Evolutionary conservation across 2,329 filamentous ascomycete species (phyloP), one percentile per base, ranked within the genome.

Genomic region (Fusarium sp.): DNA sequence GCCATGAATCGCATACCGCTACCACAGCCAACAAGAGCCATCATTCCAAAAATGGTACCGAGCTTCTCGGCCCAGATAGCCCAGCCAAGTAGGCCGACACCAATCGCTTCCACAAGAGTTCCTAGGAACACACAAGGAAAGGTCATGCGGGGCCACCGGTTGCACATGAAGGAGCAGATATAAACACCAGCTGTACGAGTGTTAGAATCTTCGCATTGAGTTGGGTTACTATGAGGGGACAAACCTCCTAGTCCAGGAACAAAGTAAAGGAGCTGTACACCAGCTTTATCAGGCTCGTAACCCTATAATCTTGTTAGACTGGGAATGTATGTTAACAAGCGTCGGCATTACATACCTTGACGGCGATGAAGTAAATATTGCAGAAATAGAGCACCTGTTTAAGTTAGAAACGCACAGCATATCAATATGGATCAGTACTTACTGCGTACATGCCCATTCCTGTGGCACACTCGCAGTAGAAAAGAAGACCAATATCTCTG

Each of bases 1-100:
- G 90, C 90, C 88, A 93, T 93, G 76, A 92, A 87, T n/a, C 90
- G 86, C 14, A 92, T 80, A 0, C 91, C 92, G 0, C 89, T 90
- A 0, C 92, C 92, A 0, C 85, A 86, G 2, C 92, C 92, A 0
- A 89, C 86, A 2, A 93, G 79, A 0, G 87, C 90, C 83, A 93
- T 90, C 87, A 93, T 93, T 29, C 88, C 91, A 73, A 89, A 92
- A 24, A 93, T 87, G 9, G 89, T 80, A 0, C 83, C 78, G 0
- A 83, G 81, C 58, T 89, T 81, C 1, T 87, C 85, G 1, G 80
- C 82, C 6, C 86, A 86, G 18, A 92, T 83, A 0, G 90, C 90
- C 80, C 86, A 90, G 0, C 88, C 86, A 4, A 93, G 80, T 8
- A 92, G 80, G 0, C 86, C 87, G 37, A 93, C 84, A 3, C 91